Evolutionary conservation across 2,329 filamentous ascomycete species (phyloP).

Genomic region (Corynespora cassiicola): DNA sequence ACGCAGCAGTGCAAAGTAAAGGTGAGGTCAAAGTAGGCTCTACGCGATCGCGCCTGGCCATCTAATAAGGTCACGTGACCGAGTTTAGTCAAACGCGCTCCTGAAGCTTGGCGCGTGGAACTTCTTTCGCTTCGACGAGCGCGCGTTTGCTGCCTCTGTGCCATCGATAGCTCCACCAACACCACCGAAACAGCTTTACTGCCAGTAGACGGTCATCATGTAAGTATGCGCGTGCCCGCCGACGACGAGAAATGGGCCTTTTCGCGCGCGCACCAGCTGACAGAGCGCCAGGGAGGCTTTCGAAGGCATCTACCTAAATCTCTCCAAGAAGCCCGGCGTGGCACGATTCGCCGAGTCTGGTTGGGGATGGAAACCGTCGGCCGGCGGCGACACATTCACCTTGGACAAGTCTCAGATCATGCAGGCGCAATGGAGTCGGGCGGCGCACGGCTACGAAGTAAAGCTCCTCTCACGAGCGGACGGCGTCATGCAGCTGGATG

Average conservation of each 20-base stretch:
- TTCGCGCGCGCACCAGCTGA: background rate
- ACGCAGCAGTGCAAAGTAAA: no score
- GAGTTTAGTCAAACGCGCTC: no score
- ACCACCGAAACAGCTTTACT: background rate
- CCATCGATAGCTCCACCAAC: no score
- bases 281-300: constrained; percentile 76
- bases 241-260: constrained; percentile 8
- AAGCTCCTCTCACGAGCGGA: constrained; percentile 87
- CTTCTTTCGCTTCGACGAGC: no score
- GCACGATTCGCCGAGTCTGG: constrained; percentile 95
- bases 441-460: constrained; percentile 89
- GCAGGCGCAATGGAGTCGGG: constrained; percentile 92
- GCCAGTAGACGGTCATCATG: no score
- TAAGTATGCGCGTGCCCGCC: no score
- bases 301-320: constrained; percentile 94
- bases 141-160: no score
- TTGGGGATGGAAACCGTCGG: constrained; percentile 91
- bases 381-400: constrained; percentile 90
- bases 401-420: constrained; percentile 86
- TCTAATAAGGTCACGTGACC: no score
- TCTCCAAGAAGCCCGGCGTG: constrained; percentile 90
- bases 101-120: no score
- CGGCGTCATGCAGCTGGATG: constrained; percentile 90
- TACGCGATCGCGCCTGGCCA: no score
- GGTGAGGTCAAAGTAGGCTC: no score